These are phyloP conservation scores for Climacium dendroides DNA, from an alignment of 225 moss, liverwort and hornwort species.

Conservation along the genomic window DNA sequence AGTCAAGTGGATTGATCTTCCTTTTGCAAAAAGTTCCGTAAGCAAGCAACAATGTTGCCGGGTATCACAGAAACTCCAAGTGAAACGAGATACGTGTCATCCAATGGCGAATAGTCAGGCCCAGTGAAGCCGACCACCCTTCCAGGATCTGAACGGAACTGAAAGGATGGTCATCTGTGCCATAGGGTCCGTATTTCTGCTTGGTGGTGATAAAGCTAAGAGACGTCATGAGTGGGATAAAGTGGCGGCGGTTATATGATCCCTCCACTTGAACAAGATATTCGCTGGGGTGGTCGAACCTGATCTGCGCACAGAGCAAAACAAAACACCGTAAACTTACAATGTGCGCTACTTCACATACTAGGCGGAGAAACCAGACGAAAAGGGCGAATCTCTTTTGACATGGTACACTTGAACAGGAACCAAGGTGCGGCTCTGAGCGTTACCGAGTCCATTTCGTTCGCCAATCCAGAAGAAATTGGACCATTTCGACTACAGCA, in stretches of 20 bases:
- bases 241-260: background rate
- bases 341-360: too few relatives aligned
- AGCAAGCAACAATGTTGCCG: background rate
- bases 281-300: background rate
- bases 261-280: background rate
- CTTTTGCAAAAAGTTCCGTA: background rate
- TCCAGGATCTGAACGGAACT: background rate
- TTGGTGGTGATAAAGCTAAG: background rate
- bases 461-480: background rate
- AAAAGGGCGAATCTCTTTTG: too few relatives aligned
- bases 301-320: background rate
- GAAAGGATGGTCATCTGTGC: background rate
- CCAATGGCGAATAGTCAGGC: too few relatives aligned
- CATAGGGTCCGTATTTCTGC: background rate
- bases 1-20: background rate
- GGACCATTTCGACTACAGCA: background rate
- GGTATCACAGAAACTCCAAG: background rate
- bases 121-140: background rate
- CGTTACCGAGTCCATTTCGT: background rate
- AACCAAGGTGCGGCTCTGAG: background rate
- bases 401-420: too few relatives aligned
- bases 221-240: background rate
- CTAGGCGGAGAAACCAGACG: too few relatives aligned
- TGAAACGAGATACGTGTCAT: fast-evolving
- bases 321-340: background rate